Evolutionary conservation across 2,329 filamentous ascomycete species (phyloP).

Genomic region (Penicillium sp.): DNA sequence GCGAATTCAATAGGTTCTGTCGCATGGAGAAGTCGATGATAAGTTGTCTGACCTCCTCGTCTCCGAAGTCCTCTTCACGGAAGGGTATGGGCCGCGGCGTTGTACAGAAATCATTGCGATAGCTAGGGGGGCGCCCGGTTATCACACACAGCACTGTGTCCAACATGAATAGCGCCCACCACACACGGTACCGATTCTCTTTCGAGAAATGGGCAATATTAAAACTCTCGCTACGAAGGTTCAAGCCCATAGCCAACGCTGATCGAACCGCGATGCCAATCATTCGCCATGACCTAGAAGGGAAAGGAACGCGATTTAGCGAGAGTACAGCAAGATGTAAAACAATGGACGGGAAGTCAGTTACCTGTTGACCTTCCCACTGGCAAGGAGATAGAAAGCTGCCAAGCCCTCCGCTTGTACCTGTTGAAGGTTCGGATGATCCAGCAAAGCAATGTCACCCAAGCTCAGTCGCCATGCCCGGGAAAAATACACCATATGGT

Average conservation of each 20-base stretch:
- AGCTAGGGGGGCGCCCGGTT: slow-evolving; percentile 44
- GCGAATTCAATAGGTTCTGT: slow-evolving; percentile 25
- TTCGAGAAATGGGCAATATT: slow-evolving; percentile 37
- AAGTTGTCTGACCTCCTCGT: slow-evolving; percentile 32
- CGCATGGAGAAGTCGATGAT: slow-evolving; percentile 36
- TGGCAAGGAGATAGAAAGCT: slow-evolving; percentile 42
- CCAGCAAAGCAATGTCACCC: slow-evolving; percentile 35
- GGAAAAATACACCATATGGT: slow-evolving; percentile 43
- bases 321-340: neutral
- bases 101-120: slow-evolving; percentile 41
- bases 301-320: neutral
- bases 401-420: slow-evolving; percentile 44
- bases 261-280: slow-evolving; percentile 43
- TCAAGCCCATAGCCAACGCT: slow-evolving; percentile 44
- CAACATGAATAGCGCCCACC: slow-evolving; percentile 46
- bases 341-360: neutral
- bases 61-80: slow-evolving; percentile 38
- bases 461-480: slow-evolving; percentile 43
- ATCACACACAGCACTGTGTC: slow-evolving; percentile 44
- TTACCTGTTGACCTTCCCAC: slow-evolving; percentile 46
- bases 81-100: slow-evolving; percentile 43
- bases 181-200: slow-evolving; percentile 45
- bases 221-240: slow-evolving; percentile 42
- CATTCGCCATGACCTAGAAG: slow-evolving; percentile 43
- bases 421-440: slow-evolving; percentile 45